A percentile compares a stretch with the other conserved stretches of the same genome.
phyloP scores from a whole-genome alignment of 768 basidiomycete genomes.

The Imleria badia region DNA sequence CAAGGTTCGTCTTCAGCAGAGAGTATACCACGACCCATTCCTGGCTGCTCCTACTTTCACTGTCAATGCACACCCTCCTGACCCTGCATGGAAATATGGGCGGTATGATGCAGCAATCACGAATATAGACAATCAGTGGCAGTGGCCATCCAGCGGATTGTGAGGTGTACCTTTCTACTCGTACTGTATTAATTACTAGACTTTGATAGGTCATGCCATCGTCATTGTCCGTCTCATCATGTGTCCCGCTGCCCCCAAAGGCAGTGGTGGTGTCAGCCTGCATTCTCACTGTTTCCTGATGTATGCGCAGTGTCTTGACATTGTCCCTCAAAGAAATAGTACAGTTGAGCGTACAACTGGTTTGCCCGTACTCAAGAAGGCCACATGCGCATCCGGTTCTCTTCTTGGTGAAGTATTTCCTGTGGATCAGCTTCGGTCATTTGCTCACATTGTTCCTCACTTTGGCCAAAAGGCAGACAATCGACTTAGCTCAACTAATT shows the following conservation, averaged over 20 bases:
- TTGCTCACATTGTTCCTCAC: conserved; percentile 4
- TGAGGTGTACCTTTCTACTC: background rate
- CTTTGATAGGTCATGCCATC: background rate
- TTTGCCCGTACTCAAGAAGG: conserved; percentile 8
- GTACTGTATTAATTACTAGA: background rate
- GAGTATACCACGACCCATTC: background rate
- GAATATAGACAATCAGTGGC: background rate
- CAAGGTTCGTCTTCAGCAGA: background rate
- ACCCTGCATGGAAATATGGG: background rate
- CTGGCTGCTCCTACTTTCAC: background rate
- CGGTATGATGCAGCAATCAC: background rate
- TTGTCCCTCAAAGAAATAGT: background rate
- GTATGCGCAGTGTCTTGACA: background rate
- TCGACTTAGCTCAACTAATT: background rate
- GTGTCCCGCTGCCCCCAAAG: background rate
- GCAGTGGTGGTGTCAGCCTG: no score
- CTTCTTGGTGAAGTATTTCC: conserved; percentile 5
- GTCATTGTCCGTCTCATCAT: background rate
- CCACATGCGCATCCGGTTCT: background rate
- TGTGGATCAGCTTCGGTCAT: conserved; percentile 7
- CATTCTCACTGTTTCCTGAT: background rate
- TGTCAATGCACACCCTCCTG: background rate
- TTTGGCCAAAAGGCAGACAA: conserved; percentile 8
- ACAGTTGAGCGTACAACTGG: background rate
- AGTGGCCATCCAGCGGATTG: background rate